A percentile compares a stretch with the other conserved stretches of the same genome.
phyloP scores from a whole-genome alignment of 352 stramenopile genomes.

The Globisporangium camurandrum region DNA sequence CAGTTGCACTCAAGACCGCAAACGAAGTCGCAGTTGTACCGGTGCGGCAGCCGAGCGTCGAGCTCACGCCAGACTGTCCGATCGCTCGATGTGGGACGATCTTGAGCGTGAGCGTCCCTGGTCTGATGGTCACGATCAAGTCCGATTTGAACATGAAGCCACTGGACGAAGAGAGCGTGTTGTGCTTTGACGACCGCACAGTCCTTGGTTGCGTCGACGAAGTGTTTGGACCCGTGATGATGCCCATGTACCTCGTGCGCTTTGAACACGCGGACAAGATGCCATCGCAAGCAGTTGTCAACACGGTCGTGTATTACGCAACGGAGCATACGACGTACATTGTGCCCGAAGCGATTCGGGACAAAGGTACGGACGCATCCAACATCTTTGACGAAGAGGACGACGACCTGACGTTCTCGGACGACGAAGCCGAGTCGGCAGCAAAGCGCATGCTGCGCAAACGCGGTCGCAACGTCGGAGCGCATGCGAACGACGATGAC shows the following conservation, averaged over 20 bases:
- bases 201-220: slow-evolving; percentile 80
- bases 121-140: slow-evolving; percentile 79
- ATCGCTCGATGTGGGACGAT: slow-evolving; percentile 62
- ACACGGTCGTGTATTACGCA: slow-evolving; percentile 52
- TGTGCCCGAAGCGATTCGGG: slow-evolving; percentile 58
- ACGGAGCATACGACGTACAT: slow-evolving; percentile 82
- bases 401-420: slow-evolving; percentile 69
- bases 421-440: slow-evolving; percentile 72
- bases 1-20: slow-evolving; percentile 40
- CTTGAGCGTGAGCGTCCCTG: slow-evolving; percentile 49
- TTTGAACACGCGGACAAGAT: slow-evolving; percentile 70
- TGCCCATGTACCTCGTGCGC: slow-evolving; percentile 85
- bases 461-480: slow-evolving; percentile 32
- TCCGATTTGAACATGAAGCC: slow-evolving; percentile 46
- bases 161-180: slow-evolving; percentile 72
- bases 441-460: slow-evolving; percentile 68
- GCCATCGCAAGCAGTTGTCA: slow-evolving; percentile 28
- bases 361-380: slow-evolving; percentile 81
- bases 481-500: not conserved
- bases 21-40: slow-evolving; percentile 49
- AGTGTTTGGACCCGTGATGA: slow-evolving; percentile 75
- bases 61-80: slow-evolving; percentile 62
- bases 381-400: slow-evolving; percentile 85
- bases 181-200: slow-evolving; percentile 71
- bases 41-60: slow-evolving; percentile 59